Percentiles rank a stretch among this genome's conserved stretches.
phyloP scores from a whole-genome alignment of 805 yeast genomes.

The Lachancea waltii region DNA sequence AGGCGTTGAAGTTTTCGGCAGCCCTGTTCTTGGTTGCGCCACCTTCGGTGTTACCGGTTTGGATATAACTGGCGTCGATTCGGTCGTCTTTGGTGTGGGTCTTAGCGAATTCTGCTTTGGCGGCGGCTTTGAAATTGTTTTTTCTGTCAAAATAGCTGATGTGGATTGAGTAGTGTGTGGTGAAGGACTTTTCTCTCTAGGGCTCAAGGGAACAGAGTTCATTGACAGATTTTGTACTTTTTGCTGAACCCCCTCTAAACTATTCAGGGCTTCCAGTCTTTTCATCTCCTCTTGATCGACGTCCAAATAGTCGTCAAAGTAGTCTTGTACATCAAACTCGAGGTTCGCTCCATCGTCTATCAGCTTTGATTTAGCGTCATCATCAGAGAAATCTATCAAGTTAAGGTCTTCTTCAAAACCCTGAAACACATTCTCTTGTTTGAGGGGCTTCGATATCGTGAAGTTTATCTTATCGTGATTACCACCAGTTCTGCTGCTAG shows the following conservation, averaged over 20 bases:
- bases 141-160: constrained; percentile 10
- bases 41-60: not conserved
- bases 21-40: too few species aligned
- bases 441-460: constrained; percentile 25
- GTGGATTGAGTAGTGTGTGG: constrained; percentile 18
- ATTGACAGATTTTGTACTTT: constrained; percentile 7
- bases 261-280: constrained; percentile 15
- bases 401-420: constrained; percentile 15
- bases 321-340: constrained; percentile 21
- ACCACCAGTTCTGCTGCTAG: constrained; percentile 1
- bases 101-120: not conserved
- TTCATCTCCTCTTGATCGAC: constrained; percentile 15
- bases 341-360: constrained; percentile 11
- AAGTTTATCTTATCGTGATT: constrained; percentile 18
- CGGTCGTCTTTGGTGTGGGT: not conserved
- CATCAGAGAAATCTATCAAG: constrained; percentile 17
- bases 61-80: not conserved
- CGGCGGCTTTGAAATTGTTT: not conserved
- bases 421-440: constrained; percentile 7
- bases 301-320: constrained; percentile 18
- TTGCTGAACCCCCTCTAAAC: constrained; percentile 13
- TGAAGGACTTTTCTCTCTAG: not conserved
- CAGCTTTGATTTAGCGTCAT: constrained; percentile 1
- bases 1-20: not conserved
- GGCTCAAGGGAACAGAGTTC: constrained; percentile 1